Conservation (phyloP, 1,284 basidiomycete species). For the Cryptococcus sp. region DNA sequence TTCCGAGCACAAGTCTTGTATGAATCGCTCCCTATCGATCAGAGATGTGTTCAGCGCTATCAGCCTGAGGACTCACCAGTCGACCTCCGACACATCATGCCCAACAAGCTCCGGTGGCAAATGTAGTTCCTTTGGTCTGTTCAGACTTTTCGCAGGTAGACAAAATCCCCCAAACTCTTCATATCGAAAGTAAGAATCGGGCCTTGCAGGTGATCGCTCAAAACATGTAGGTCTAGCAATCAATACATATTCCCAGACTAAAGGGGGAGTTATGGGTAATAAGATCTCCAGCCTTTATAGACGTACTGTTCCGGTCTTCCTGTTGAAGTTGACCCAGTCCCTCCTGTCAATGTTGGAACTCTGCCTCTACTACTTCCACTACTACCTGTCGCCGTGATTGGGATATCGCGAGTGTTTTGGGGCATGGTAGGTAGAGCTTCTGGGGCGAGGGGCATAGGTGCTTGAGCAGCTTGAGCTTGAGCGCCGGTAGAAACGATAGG, state of each 20-base stretch:
- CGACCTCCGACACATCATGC: conserved; percentile 32
- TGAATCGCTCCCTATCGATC: conserved; percentile 24
- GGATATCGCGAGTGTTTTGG: too few species aligned
- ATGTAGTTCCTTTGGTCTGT: conserved; percentile 31
- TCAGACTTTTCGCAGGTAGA: conserved; percentile 23
- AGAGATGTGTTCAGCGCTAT: not conserved
- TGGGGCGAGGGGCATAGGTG: not conserved
- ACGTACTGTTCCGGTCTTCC: conserved; percentile 40
- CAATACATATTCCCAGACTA: not conserved
- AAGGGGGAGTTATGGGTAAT: conserved; percentile 12
- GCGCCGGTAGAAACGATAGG: conserved; percentile 23
- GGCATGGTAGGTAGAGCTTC: too few species aligned
- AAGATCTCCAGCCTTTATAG: conserved; percentile 23
- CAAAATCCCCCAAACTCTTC: conserved; percentile 35
- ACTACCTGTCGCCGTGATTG: too few species aligned
- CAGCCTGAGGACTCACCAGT: conserved; percentile 24
- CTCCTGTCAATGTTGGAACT: too few species aligned
- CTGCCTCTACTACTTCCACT: not conserved
- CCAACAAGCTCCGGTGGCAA: conserved; percentile 28
- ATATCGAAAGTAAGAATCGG: conserved; percentile 32
- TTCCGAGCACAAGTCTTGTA: conserved; percentile 39
- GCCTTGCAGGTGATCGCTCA: conserved; percentile 29
- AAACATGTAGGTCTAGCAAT: conserved; percentile 30
- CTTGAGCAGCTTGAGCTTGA: conserved; percentile 10
- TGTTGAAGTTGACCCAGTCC: not conserved